phyloP scores from a whole-genome alignment of 495 filamentous ascomycete genomes.

The Sordaria brevicollis region DNA sequence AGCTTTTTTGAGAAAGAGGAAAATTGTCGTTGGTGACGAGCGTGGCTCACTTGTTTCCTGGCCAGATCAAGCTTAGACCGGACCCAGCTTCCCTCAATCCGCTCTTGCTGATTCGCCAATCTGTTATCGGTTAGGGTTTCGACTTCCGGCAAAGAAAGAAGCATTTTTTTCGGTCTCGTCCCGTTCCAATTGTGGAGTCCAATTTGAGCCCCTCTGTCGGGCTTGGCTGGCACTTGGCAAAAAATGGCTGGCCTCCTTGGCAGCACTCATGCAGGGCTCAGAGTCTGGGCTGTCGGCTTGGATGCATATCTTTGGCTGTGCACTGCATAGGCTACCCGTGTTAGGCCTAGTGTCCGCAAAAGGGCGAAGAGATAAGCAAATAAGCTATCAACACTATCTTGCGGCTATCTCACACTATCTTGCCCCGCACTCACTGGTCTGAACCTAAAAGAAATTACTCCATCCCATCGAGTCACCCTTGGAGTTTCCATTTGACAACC shows the following conservation, averaged over 20 bases:
- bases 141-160: too few species aligned
- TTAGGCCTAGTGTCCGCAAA: neutral
- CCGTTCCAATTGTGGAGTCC: neutral
- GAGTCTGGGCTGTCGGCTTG: neutral
- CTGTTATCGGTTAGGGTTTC: neutral
- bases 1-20: neutral
- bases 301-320: neutral
- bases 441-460: slow-evolving; percentile 9
- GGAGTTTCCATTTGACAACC: neutral
- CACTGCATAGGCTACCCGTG: neutral
- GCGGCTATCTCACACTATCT: neutral
- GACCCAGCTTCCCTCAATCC: neutral
- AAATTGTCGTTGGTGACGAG: neutral
- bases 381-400: slow-evolving; percentile 6
- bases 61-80: neutral
- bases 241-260: neutral
- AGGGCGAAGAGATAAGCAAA: neutral
- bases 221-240: neutral
- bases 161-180: neutral
- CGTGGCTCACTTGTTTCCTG: neutral
- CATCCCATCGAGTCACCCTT: slow-evolving; percentile 14
- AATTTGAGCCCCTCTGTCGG: neutral
- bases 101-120: neutral
- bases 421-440: slow-evolving; percentile 4
- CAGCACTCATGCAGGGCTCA: neutral